Evolutionary conservation across 2,329 filamentous ascomycete genomes (phyloP).

Genomic region (Phialophora expanda): DNA sequence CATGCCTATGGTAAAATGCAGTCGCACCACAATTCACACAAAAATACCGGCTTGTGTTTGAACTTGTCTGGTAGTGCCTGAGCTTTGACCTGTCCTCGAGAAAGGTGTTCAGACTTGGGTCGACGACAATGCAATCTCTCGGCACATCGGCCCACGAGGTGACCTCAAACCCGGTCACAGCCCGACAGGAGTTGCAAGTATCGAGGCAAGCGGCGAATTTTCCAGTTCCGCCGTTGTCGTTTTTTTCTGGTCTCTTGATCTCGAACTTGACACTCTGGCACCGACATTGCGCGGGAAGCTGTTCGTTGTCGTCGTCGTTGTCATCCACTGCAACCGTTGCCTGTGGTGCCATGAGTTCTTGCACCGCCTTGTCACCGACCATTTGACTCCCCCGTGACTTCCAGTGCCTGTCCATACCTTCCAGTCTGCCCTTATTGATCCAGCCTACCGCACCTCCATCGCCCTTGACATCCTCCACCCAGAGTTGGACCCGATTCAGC

Average conservation of each 20-base stretch:
- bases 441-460: slow-evolving; percentile 35
- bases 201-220: slow-evolving; percentile 27
- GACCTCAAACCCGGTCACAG: slow-evolving; percentile 33
- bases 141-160: slow-evolving; percentile 30
- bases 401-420: slow-evolving; percentile 30
- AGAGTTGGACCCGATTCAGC: slow-evolving; percentile 34
- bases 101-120: slow-evolving; percentile 3
- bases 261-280: slow-evolving; percentile 25
- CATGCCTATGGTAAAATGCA: slow-evolving; percentile 30
- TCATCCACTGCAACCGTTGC: not conserved
- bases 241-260: slow-evolving; percentile 12
- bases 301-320: slow-evolving; percentile 7
- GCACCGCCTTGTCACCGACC: slow-evolving; percentile 25
- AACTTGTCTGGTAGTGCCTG: slow-evolving; percentile 29
- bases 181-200: slow-evolving; percentile 30
- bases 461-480: slow-evolving; percentile 32
- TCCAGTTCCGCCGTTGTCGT: slow-evolving; percentile 16
- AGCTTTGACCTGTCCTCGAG: slow-evolving; percentile 24
- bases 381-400: slow-evolving; percentile 25
- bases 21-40: slow-evolving; percentile 34
- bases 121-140: slow-evolving; percentile 8
- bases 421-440: slow-evolving; percentile 31
- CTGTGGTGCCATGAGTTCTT: slow-evolving; percentile 13
- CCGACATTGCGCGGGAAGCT: slow-evolving; percentile 24
- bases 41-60: slow-evolving; percentile 34